Conservation (phyloP, 2,329 filamentous ascomycete genomes). For the Dothistroma septosporum region DNA sequence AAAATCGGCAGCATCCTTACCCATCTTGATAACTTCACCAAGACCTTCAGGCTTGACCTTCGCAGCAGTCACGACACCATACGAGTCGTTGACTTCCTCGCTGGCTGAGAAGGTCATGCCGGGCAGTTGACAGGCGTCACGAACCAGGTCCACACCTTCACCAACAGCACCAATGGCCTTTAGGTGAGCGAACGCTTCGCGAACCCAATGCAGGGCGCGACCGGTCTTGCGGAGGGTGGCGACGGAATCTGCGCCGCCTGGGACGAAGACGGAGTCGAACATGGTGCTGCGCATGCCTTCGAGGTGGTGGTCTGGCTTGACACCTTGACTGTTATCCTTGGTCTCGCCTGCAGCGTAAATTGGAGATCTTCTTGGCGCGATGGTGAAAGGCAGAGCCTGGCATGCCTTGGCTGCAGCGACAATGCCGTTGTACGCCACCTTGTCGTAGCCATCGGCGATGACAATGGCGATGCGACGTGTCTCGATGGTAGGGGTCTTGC, state of each 20-base stretch:
- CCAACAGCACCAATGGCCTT: conserved; percentile 75
- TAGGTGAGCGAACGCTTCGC: conserved; percentile 76
- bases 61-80: conserved; percentile 70
- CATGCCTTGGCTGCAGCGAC: conserved; percentile 59
- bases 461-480: conserved; percentile 70
- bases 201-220: conserved; percentile 69
- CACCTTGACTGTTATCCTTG: conserved; percentile 49
- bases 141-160: conserved; percentile 63
- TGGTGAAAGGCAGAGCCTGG: conserved; percentile 66
- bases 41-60: conserved; percentile 54
- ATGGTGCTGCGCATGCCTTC: conserved; percentile 75
- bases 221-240: conserved; percentile 64
- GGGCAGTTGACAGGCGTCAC: conserved; percentile 44
- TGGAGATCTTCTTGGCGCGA: conserved; percentile 62
- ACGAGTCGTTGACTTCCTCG: conserved; percentile 59
- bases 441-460: conserved; percentile 73
- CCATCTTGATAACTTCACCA: conserved; percentile 59
- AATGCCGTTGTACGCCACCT: conserved; percentile 60
- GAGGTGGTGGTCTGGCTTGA: conserved; percentile 71
- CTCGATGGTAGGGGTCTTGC: conserved; percentile 61
- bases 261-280: conserved; percentile 76
- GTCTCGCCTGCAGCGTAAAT: conserved; percentile 60
- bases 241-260: conserved; percentile 63
- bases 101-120: conserved; percentile 50
- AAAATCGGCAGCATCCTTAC: conserved; percentile 65